Base-by-base conservation (phyloP, 2,329 filamentous ascomycete species). In the Metarhizium sp. region DNA sequence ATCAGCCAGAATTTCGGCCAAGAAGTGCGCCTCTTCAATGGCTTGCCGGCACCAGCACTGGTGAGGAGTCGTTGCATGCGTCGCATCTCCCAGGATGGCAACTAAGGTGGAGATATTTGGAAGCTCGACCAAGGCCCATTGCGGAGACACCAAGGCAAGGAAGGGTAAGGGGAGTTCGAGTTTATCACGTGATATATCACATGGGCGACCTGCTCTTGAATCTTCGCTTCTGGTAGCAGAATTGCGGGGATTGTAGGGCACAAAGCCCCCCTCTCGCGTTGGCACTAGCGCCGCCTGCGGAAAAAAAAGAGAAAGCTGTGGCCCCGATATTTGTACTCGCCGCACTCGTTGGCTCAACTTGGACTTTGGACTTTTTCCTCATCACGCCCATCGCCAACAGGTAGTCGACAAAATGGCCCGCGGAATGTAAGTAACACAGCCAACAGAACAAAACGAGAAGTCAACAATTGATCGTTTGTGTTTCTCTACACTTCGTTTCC, bases 371-470 rank as follows among this genome's bases (percentile, higher is more conserved):
- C 49, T 25, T 65, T 63, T 63, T 65, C 66, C 63, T 67, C 69
- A 70, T 64, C 71, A 68, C 67, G 62, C 62, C 59, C 69, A 66
- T 69, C 69, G 54, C 68, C 63, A 62, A 60, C 64, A 71, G 66
- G 66, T 68, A 69, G 64, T 65, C 69, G 72, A 69, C 69, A 85
- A 73, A 69, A 86, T 86, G 82, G 81, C 78, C 73, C 79, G 82
- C 74, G 82, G 82, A 81, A 82, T 79, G 76, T 79, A 70, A 77
- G 77, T 79, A 58, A 29, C 54, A 47, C 42, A 30, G 49, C 46
- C n/a, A 3, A 2, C 32, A 29, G 25, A 13, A 16, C 8, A 10
- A 16, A 11, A 40, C 14, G 38, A 40, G 10, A 16, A 40, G 38
- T 40, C 38, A n/a, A n/a, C 5, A 16, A 14, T 40, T 16, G 38